Percentiles rank a stretch among this genome's conserved stretches.
Evolutionary conservation across 2,329 filamentous ascomycete species (phyloP).

Genomic region (Chalaropsis thielavioides): DNA sequence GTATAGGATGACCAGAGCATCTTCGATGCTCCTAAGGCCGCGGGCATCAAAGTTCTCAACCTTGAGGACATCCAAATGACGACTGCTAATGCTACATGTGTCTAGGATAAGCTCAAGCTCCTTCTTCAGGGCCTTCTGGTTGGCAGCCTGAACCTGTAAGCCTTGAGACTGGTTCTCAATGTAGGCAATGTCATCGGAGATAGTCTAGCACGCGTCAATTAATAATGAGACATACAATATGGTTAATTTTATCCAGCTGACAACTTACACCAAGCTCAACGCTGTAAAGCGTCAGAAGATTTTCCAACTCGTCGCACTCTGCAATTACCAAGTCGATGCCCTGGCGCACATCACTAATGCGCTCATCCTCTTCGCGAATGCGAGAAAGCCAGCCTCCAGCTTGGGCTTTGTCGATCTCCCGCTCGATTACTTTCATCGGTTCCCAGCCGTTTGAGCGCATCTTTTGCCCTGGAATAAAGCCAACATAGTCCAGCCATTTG

Average conservation of each 20-base stretch:
- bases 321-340: conserved; percentile 81
- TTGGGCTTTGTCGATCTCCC: conserved; percentile 79
- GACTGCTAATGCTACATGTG: conserved; percentile 71
- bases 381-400: conserved; percentile 85
- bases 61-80: conserved; percentile 52
- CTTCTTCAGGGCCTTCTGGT: conserved; percentile 83
- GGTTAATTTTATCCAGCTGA: background rate
- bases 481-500: conserved; percentile 69
- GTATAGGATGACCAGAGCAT: conserved; percentile 65
- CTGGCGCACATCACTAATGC: conserved; percentile 70
- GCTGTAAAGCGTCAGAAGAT: conserved; percentile 81
- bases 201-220: conserved; percentile 41
- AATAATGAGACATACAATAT: background rate
- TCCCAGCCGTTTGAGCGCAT: conserved; percentile 64
- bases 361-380: conserved; percentile 72
- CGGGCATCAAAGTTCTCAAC: conserved; percentile 58
- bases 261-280: conserved; percentile 74
- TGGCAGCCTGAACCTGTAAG: conserved; percentile 90
- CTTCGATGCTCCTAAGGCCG: conserved; percentile 65
- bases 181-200: conserved; percentile 90
- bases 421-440: conserved; percentile 66
- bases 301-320: conserved; percentile 93
- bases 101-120: conserved; percentile 81
- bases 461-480: conserved; percentile 66
- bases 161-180: conserved; percentile 96